Evolutionary conservation across 129 eudicot species (phyloP), one percentile per base, ranked within the genome.

Genomic region (Escallonia rubra): DNA sequence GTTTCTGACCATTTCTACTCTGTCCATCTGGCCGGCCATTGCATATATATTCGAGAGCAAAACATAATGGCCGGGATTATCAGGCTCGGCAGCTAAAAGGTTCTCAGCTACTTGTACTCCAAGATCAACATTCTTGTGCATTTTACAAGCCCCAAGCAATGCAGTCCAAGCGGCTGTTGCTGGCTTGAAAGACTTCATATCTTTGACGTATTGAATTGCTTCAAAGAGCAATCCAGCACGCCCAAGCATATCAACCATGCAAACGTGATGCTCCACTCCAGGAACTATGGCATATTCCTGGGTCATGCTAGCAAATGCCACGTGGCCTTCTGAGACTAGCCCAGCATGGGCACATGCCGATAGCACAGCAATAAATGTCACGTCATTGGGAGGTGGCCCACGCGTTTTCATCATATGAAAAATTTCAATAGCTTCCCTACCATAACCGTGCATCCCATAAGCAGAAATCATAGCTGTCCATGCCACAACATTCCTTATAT

Each of bases 331-430:
- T 34, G 79, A 51, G 57, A 87, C 81, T 51, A 78, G 70, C 61
- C 95, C 95, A 7, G 79, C 58, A 67, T 87, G 87, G 63, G 85
- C 86, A 83, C 95, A 87, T 11, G 90, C 85, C 1, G 90, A 83
- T 50, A 87, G 47, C 46, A 87, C 70, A 12, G 81, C 80, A 14
- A 81, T 70, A 48, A 83, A 87, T 7, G 95, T 87, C 10, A 87
- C 75, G 12, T 58, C 43, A 71, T 87, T 87, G 3, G 94, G 89
- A 64, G 34, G 13, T 0, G 77, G 76, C 44, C 94, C 87, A 8
- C 46, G 61, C 10, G 63, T 53, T 78, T 68, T 75, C 94, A 87
- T 87, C 11, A 60, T 56, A n/a, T 14, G 42, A 73, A 78, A 87
- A 3, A 87, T 52, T 10, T 83, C 79, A 65, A 87, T 55, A 8